These are phyloP conservation scores for Phtheirospermum japonicum DNA, from an alignment of 257 asterid genomes.

Conservation along the genomic window DNA sequence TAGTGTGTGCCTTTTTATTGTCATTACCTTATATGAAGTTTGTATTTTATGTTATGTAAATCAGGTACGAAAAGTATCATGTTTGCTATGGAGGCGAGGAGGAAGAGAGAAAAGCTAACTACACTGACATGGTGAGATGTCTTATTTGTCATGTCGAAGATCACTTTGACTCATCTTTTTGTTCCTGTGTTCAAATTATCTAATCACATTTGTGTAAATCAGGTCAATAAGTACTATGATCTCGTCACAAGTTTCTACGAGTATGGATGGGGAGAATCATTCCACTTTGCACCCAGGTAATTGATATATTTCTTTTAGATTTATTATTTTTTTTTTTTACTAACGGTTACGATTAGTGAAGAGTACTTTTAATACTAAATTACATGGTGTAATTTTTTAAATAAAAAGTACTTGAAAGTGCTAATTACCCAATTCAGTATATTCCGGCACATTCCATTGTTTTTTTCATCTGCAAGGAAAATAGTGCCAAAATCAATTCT, in stretches of 20 bases:
- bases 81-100: slow-evolving; percentile 86
- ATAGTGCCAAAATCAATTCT: neutral
- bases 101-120: slow-evolving; percentile 88
- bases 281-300: slow-evolving; percentile 97
- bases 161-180: neutral
- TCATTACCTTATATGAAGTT: slow-evolving; percentile 16
- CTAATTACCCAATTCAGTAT: neutral
- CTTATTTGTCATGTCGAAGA: slow-evolving; percentile 15
- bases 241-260: slow-evolving; percentile 98
- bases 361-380: slow-evolving; percentile 7
- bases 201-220: slow-evolving; percentile 5
- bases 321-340: neutral
- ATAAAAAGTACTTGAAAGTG: neutral
- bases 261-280: slow-evolving; percentile 99
- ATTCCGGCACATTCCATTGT: neutral
- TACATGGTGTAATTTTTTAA: neutral
- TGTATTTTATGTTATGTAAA: slow-evolving; percentile 24
- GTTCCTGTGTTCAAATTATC: neutral
- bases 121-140: slow-evolving; percentile 81
- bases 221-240: slow-evolving; percentile 97
- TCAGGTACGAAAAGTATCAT: slow-evolving; percentile 96
- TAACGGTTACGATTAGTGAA: neutral
- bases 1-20: slow-evolving; percentile 12
- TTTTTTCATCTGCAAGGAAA: neutral
- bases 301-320: neutral